Percentiles rank a stretch among this genome's conserved stretches.
Conservation (phyloP, 2,329 filamentous ascomycete species). For the Diplodia intermedia region DNA sequence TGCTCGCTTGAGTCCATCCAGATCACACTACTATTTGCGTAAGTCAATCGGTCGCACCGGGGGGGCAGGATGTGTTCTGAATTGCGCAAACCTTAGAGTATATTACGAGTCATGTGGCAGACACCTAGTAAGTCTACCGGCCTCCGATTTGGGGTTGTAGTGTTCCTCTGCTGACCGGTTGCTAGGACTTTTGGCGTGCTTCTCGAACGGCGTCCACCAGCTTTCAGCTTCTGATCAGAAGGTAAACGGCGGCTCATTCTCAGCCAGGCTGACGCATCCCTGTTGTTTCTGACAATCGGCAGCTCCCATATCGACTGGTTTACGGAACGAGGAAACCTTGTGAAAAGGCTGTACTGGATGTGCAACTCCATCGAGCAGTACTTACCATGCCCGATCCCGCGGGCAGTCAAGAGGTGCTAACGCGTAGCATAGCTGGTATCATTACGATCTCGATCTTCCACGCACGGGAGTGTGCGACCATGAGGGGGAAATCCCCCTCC, state of each 20-base stretch:
- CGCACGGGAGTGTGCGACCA: slow-evolving; percentile 61
- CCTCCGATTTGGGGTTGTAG: background rate
- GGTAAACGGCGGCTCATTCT: slow-evolving; percentile 46
- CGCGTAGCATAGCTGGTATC: slow-evolving; percentile 54
- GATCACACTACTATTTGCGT: slow-evolving; percentile 64
- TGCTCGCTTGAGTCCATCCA: slow-evolving; percentile 67
- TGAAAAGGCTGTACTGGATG: slow-evolving; percentile 64
- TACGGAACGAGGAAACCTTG: slow-evolving; percentile 58
- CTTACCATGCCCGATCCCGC: slow-evolving; percentile 32
- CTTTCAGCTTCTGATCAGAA: slow-evolving; percentile 63
- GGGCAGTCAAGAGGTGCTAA: slow-evolving; percentile 4
- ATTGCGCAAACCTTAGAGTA: slow-evolving; percentile 38
- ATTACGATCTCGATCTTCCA: slow-evolving; percentile 66
- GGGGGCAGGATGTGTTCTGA: background rate
- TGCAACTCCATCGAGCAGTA: slow-evolving; percentile 64
- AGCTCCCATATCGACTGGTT: slow-evolving; percentile 54
- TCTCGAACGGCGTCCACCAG: slow-evolving; percentile 63
- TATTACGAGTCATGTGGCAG: slow-evolving; percentile 63
- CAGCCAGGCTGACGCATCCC: slow-evolving; percentile 33
- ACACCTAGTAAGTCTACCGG: slow-evolving; percentile 53
- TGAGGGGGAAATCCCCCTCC: slow-evolving; percentile 62
- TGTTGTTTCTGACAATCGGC: background rate
- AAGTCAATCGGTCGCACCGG: slow-evolving; percentile 37
- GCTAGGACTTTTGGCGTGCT: slow-evolving; percentile 67
- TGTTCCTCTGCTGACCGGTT: background rate